Conservation (phyloP, 352 stramenopile genomes). For the Paralagenidium karlingii region DNA sequence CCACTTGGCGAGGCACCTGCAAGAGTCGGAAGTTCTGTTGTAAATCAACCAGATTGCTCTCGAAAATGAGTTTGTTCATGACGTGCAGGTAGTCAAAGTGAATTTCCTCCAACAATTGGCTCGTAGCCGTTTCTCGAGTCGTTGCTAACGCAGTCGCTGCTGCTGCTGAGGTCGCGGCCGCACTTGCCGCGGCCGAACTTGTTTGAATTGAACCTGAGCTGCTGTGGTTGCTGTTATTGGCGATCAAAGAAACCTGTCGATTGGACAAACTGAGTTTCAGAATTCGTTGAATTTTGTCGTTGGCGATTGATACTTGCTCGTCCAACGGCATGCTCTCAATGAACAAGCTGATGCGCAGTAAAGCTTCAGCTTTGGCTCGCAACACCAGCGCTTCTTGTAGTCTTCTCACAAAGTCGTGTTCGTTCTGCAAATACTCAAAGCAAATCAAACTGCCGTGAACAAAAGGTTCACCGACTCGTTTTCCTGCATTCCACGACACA, state of each 20-base stretch:
- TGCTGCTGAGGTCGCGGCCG: too few species aligned
- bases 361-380: conserved; percentile 41
- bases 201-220: too few species aligned
- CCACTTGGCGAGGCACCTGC: conserved; percentile 14
- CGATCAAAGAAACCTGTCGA: conserved; percentile 9
- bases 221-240: conserved; percentile 25
- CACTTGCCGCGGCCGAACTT: too few species aligned
- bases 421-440: conserved; percentile 42
- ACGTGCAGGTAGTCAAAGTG: conserved; percentile 86
- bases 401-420: conserved; percentile 25
- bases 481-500: conserved; percentile 62
- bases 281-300: conserved; percentile 59
- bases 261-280: conserved; percentile 49
- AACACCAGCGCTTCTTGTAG: too few species aligned
- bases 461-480: conserved; percentile 49
- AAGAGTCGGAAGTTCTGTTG: conserved; percentile 37
- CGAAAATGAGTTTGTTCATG: conserved; percentile 91
- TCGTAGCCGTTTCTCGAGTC: conserved; percentile 15
- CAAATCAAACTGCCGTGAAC: conserved; percentile 52
- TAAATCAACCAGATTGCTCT: conserved; percentile 56
- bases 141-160: background rate
- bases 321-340: conserved; percentile 69
- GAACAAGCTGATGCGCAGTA: conserved; percentile 48
- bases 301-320: conserved; percentile 47
- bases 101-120: conserved; percentile 76